These are phyloP conservation scores for Monilinia aucupariae DNA, from an alignment of 2,329 filamentous ascomycete species.

Conservation along the genomic window DNA sequence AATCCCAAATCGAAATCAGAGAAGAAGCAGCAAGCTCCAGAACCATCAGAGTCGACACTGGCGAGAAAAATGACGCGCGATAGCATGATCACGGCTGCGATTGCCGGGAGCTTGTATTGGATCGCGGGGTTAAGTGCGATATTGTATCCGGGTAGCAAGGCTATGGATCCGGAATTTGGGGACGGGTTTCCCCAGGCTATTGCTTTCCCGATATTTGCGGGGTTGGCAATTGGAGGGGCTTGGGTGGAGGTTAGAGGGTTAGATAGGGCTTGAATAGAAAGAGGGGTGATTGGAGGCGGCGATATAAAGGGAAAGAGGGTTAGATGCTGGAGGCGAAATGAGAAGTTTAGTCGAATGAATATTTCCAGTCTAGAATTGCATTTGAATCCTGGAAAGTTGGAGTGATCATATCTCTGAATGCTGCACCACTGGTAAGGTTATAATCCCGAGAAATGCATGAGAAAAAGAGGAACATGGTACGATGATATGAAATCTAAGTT, in stretches of 20 bases:
- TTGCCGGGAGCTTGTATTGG: constrained; percentile 42
- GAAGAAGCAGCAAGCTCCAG: background rate
- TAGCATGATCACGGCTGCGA: constrained; percentile 33
- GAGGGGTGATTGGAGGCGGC: background rate
- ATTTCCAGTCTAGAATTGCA: background rate
- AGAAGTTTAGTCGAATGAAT: background rate
- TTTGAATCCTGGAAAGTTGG: background rate
- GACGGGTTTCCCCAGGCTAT: constrained; percentile 37
- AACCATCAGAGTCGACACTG: background rate
- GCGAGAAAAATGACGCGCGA: constrained; percentile 15
- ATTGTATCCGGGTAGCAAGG: constrained; percentile 42
- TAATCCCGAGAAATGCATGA: background rate
- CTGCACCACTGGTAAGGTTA: too few species aligned
- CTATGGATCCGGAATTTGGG: constrained; percentile 43
- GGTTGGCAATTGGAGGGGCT: constrained; percentile 16
- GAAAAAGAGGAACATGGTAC: background rate
- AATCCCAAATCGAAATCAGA: background rate
- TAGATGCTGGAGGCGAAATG: background rate
- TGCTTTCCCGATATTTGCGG: constrained; percentile 15
- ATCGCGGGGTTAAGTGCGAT: constrained; percentile 41
- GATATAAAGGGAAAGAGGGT: background rate
- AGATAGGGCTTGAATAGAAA: background rate
- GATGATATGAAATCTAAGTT: background rate
- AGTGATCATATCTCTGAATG: background rate
- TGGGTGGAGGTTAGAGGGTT: constrained; percentile 16